Evolutionary conservation across 2,329 filamentous ascomycete genomes (phyloP).

Genomic region (Stagonosporopsis cucurbitacearum): DNA sequence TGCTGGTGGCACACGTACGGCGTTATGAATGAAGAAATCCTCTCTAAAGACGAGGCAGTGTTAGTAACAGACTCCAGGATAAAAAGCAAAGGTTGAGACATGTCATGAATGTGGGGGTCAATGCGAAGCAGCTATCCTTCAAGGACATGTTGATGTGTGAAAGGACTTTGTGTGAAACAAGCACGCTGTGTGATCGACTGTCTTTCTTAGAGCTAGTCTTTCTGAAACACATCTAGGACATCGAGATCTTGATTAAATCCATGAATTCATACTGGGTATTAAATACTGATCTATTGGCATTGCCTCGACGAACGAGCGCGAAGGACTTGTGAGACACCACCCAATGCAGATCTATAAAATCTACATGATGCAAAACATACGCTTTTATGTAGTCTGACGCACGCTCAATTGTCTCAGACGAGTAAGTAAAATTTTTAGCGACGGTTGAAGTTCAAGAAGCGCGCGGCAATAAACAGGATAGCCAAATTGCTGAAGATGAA

Average conservation of each 20-base stretch:
- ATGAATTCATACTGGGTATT: background rate
- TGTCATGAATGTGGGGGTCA: background rate
- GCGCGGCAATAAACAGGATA: slow-evolving; percentile 64
- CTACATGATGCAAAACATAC: slow-evolving; percentile 4
- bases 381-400: slow-evolving; percentile 6
- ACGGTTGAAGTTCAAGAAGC: slow-evolving; percentile 56
- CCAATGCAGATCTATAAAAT: slow-evolving; percentile 21
- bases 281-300: background rate
- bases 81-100: background rate
- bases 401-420: background rate
- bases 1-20: background rate
- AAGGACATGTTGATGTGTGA: background rate
- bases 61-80: background rate
- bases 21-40: background rate
- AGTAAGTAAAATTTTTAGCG: slow-evolving; percentile 29
- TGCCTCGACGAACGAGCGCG: background rate
- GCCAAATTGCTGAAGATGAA: slow-evolving; percentile 81
- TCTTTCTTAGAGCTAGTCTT: background rate
- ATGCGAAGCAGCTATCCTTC: background rate
- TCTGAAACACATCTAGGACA: background rate
- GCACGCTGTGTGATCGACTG: background rate
- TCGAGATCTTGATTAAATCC: background rate
- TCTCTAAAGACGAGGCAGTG: background rate
- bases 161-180: background rate
- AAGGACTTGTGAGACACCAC: slow-evolving; percentile 15